Percentiles rank a stretch among this genome's conserved stretches.
Conservation (phyloP, 495 filamentous ascomycete species). For the Pyrenula massariospora region DNA sequence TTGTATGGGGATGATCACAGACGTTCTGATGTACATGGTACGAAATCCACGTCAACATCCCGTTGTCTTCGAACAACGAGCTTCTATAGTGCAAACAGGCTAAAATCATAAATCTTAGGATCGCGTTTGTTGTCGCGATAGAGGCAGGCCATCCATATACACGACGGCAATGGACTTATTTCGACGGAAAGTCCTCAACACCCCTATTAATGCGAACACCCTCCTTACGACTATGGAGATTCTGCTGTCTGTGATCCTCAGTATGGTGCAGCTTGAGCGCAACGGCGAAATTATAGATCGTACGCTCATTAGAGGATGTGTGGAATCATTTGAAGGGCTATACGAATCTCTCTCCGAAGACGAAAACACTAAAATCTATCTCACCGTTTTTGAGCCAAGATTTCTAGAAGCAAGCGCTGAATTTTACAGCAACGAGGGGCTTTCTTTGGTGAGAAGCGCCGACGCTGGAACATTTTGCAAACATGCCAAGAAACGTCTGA, state of each 20-base stretch:
- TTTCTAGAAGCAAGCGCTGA: slow-evolving; percentile 57
- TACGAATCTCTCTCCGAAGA: slow-evolving; percentile 71
- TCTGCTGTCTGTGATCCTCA: slow-evolving; percentile 70
- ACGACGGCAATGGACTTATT: slow-evolving; percentile 76
- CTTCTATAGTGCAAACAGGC: no score
- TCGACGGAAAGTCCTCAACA: slow-evolving; percentile 65
- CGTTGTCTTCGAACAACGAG: background rate
- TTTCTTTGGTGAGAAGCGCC: slow-evolving; percentile 57
- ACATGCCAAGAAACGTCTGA: slow-evolving; percentile 59
- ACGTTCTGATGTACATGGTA: slow-evolving; percentile 97
- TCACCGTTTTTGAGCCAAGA: slow-evolving; percentile 67
- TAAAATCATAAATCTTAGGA: slow-evolving; percentile 37
- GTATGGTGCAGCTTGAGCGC: slow-evolving; percentile 85
- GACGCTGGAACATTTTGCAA: slow-evolving; percentile 77
- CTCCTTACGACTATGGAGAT: slow-evolving; percentile 47
- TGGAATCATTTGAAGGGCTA: slow-evolving; percentile 83
- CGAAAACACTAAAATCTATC: slow-evolving; percentile 63
- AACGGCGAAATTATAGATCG: slow-evolving; percentile 85
- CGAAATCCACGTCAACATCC: slow-evolving; percentile 8
- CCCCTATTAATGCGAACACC: slow-evolving; percentile 31
- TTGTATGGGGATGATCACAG: slow-evolving; percentile 94
- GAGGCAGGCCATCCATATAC: slow-evolving; percentile 67
- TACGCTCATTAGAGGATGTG: slow-evolving; percentile 65
- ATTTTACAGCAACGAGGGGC: slow-evolving; percentile 72
- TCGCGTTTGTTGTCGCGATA: slow-evolving; percentile 62